Conservation (phyloP, 169 alveolate genomes). For the Babesia bigemina region DNA sequence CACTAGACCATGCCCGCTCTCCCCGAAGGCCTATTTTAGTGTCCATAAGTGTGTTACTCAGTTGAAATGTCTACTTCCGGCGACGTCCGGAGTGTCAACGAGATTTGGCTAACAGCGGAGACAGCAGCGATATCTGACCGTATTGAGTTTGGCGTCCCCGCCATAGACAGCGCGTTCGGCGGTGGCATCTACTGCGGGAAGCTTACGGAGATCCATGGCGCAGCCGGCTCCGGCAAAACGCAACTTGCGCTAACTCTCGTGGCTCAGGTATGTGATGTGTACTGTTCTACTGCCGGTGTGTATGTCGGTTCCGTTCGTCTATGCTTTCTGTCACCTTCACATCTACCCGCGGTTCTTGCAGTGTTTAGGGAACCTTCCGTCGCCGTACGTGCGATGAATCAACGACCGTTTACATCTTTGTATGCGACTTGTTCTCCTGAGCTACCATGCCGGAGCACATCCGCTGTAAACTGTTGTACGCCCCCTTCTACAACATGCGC, state of each 20-base stretch:
- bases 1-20: slow-evolving; percentile 89
- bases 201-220: slow-evolving; percentile 62
- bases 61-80: slow-evolving; percentile 10
- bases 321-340: neutral
- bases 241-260: slow-evolving; percentile 60
- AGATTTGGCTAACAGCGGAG: slow-evolving; percentile 39
- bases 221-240: slow-evolving; percentile 64
- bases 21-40: neutral
- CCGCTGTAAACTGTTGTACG: too few species aligned
- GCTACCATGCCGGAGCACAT: too few species aligned
- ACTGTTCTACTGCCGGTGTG: too few species aligned
- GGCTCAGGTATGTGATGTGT: slow-evolving; percentile 51
- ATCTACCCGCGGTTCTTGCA: too few species aligned
- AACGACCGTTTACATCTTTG: too few species aligned
- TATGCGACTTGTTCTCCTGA: too few species aligned
- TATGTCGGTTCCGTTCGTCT: neutral
- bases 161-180: slow-evolving; percentile 49
- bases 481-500: too few species aligned
- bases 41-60: neutral
- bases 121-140: neutral
- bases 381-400: too few species aligned
- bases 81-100: slow-evolving; percentile 27
- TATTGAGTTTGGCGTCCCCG: slow-evolving; percentile 39
- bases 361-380: too few species aligned
- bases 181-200: slow-evolving; percentile 58